A percentile compares a stretch with the other conserved stretches of the same genome.
Conservation (phyloP, 78 protist species). For the Carpediemonas membranifera region DNA sequence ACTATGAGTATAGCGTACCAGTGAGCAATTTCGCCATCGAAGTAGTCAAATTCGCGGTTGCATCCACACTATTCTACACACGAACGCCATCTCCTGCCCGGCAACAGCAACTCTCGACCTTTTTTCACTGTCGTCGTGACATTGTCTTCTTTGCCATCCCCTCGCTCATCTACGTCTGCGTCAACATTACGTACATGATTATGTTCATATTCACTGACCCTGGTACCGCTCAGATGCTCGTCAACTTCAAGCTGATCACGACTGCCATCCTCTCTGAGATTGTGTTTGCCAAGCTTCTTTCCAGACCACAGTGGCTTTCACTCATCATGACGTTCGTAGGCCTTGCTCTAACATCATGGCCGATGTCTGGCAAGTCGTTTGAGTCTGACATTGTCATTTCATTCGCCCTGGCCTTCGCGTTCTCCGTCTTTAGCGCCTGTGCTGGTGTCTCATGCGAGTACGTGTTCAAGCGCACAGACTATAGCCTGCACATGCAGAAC, state of each 20-base stretch:
- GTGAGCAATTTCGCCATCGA: too few species aligned
- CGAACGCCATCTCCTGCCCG: too few species aligned
- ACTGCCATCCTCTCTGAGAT: constrained; percentile 2
- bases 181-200: not conserved
- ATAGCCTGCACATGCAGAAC: constrained; percentile 13
- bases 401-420: not conserved
- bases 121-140: too few species aligned
- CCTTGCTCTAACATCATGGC: not conserved
- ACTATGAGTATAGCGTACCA: too few species aligned
- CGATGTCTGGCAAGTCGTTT: not conserved
- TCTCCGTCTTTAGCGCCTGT: not conserved
- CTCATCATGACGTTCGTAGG: not conserved
- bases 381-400: not conserved
- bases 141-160: too few species aligned
- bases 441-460: constrained; percentile 6
- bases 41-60: too few species aligned
- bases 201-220: not conserved
- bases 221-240: not conserved
- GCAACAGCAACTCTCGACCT: too few species aligned
- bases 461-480: not conserved
- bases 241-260: constrained; percentile 1
- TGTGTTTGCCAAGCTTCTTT: not conserved
- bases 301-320: not conserved
- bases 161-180: constrained; percentile 1
- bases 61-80: too few species aligned